Evolutionary conservation across 2,329 filamentous ascomycete genomes (phyloP).

Genomic region (Sporothrix dimorphospora): DNA sequence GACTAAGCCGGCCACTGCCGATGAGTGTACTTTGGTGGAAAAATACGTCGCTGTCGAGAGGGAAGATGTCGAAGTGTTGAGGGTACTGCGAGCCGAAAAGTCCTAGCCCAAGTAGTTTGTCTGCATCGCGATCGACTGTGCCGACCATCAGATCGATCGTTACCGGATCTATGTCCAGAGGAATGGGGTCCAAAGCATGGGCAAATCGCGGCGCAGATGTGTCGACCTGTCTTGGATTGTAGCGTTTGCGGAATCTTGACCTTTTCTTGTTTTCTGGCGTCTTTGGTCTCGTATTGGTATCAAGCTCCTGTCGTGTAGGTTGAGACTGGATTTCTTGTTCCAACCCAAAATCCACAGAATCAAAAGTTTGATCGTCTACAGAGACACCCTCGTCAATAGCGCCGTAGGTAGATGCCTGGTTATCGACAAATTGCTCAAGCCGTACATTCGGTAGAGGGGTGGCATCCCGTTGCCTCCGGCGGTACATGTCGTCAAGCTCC

Average conservation of each 20-base stretch:
- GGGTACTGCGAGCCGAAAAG: conserved; percentile 65
- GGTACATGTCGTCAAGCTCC: conserved; percentile 59
- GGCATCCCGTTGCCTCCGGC: conserved; percentile 41
- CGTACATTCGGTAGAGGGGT: conserved; percentile 38
- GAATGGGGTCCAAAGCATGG: conserved; percentile 58
- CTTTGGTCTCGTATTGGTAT: neutral
- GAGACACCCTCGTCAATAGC: neutral
- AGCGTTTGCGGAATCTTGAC: conserved; percentile 49
- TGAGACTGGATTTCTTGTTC: neutral
- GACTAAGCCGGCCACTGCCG: conserved; percentile 55
- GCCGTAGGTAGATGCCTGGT: conserved; percentile 9
- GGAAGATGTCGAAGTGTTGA: conserved; percentile 65
- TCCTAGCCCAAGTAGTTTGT: conserved; percentile 57
- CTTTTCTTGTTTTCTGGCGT: conserved; percentile 27
- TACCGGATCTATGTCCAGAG: conserved; percentile 32
- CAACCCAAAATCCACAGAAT: neutral
- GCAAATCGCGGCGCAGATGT: conserved; percentile 56
- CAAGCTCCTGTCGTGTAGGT: neutral
- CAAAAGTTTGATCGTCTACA: neutral
- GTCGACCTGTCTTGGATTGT: conserved; percentile 51
- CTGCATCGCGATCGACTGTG: conserved; percentile 33
- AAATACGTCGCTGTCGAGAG: conserved; percentile 57
- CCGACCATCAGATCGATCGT: neutral
- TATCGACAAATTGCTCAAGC: conserved; percentile 42
- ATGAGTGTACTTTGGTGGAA: conserved; percentile 64